Evolutionary conservation across 176 grass and related monocot species (phyloP).

Genomic region (Rhipidocladum racemiflorum): DNA sequence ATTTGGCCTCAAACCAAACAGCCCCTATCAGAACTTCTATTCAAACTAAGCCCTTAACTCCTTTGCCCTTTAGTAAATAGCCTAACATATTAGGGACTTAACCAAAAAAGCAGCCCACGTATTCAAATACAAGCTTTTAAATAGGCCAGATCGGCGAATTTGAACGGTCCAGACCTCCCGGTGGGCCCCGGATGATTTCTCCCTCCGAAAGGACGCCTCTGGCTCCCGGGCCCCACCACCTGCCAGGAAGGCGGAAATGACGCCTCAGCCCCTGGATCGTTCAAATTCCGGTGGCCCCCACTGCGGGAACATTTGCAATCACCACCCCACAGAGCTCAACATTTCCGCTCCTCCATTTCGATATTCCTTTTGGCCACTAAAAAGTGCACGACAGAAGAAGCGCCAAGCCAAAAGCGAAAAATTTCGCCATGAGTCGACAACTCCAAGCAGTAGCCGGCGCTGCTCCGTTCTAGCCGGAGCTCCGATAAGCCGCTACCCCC

Average conservation of each 20-base stretch:
- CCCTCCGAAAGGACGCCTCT: neutral
- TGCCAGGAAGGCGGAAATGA: conserved; percentile 33
- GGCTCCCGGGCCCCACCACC: neutral
- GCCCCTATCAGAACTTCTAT: no score
- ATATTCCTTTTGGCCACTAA: conserved; percentile 3
- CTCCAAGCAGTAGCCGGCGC: conserved; percentile 18
- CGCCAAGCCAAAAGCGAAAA: conserved; percentile 54
- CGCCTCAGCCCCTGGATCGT: conserved; percentile 10
- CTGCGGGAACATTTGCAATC: neutral
- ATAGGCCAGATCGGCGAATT: conserved; percentile 27
- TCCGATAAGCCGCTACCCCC: conserved; percentile 20
- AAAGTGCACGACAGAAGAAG: conserved; percentile 50
- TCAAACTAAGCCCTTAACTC: neutral
- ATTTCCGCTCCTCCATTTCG: neutral
- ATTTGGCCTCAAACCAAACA: no score
- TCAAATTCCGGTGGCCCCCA: conserved; percentile 48
- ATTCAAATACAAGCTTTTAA: conserved; percentile 42
- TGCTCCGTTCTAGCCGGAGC: conserved; percentile 26
- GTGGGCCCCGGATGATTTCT: neutral
- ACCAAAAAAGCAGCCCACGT: neutral
- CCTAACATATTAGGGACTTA: neutral
- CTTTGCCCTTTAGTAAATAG: neutral
- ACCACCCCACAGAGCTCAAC: neutral
- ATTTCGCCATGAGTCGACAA: conserved; percentile 41
- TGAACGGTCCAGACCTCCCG: neutral